Evolutionary conservation across 2,329 filamentous ascomycete genomes (phyloP).

Genomic region (Fusarium avenaceum): DNA sequence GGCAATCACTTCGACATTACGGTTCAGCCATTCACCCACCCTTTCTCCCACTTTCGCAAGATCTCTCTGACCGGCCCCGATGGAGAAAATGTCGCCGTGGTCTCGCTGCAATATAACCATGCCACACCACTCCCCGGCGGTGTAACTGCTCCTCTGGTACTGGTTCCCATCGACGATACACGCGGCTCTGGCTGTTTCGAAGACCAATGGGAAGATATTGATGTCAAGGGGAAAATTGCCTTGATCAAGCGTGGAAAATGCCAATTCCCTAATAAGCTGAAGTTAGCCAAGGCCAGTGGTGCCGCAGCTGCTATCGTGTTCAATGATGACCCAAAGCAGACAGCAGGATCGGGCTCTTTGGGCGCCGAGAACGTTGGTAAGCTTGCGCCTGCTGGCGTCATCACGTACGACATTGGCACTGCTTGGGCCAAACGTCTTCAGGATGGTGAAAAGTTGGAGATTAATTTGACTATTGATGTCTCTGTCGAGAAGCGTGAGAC

Average conservation of each 20-base stretch:
- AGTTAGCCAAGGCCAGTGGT: constrained; percentile 53
- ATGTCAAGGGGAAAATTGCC: constrained; percentile 57
- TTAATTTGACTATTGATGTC: constrained; percentile 55
- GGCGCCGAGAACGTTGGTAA: constrained; percentile 56
- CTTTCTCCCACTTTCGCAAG: constrained; percentile 24
- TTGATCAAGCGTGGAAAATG: constrained; percentile 61
- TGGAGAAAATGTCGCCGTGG: constrained; percentile 11
- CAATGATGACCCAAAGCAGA: constrained; percentile 67
- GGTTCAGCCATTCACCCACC: constrained; percentile 28
- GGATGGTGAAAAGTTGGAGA: constrained; percentile 50
- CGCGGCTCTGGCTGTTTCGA: constrained; percentile 54
- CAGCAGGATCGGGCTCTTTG: constrained; percentile 64
- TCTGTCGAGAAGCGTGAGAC: constrained; percentile 54
- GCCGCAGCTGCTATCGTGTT: constrained; percentile 67
- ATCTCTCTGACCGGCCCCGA: constrained; percentile 19
- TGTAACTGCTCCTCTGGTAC: constrained; percentile 51
- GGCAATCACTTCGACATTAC: constrained; percentile 16
- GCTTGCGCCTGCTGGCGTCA: constrained; percentile 53
- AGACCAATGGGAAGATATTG: constrained; percentile 57
- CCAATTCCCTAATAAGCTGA: constrained; percentile 56
- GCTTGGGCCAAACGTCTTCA: constrained; percentile 52
- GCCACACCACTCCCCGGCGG: constrained; percentile 53
- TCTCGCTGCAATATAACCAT: constrained; percentile 59
- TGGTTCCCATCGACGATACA: constrained; percentile 53
- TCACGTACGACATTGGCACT: constrained; percentile 52